Evolutionary conservation across 805 yeast genomes (phyloP).

Genomic region (Vanderwaltozyma tropicalis): DNA sequence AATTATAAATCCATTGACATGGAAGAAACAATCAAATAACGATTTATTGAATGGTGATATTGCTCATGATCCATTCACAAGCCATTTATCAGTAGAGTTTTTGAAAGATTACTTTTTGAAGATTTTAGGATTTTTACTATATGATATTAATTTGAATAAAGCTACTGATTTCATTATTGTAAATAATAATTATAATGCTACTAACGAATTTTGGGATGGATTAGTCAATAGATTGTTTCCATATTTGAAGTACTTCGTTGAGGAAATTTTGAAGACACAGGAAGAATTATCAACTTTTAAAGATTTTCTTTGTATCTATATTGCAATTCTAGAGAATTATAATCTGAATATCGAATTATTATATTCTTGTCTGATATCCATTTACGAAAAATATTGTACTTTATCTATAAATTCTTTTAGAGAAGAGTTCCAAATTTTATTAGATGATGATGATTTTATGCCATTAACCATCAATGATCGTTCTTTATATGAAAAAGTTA

Average conservation of each 20-base stretch:
- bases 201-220: conserved; percentile 69
- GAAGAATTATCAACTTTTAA: conserved; percentile 46
- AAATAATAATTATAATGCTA: conserved; percentile 40
- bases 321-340: conserved; percentile 67
- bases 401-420: conserved; percentile 46
- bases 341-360: conserved; percentile 50
- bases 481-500: conserved; percentile 50
- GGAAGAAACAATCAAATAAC: conserved; percentile 27
- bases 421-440: conserved; percentile 47
- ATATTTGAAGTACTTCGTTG: conserved; percentile 39
- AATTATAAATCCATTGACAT: conserved; percentile 53
- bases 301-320: conserved; percentile 54
- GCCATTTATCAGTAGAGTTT: conserved; percentile 12
- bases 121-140: conserved; percentile 64
- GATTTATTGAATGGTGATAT: conserved; percentile 17
- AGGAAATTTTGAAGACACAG: conserved; percentile 32
- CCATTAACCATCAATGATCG: conserved; percentile 61
- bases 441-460: conserved; percentile 79
- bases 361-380: conserved; percentile 47
- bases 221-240: conserved; percentile 50
- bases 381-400: conserved; percentile 53
- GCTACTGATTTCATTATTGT: conserved; percentile 58
- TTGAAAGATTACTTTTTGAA: conserved; percentile 48
- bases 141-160: conserved; percentile 58
- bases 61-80: conserved; percentile 17